Base-by-base conservation (phyloP, 108 stramenopile genomes). In the Nitzschia sp. region DNA sequence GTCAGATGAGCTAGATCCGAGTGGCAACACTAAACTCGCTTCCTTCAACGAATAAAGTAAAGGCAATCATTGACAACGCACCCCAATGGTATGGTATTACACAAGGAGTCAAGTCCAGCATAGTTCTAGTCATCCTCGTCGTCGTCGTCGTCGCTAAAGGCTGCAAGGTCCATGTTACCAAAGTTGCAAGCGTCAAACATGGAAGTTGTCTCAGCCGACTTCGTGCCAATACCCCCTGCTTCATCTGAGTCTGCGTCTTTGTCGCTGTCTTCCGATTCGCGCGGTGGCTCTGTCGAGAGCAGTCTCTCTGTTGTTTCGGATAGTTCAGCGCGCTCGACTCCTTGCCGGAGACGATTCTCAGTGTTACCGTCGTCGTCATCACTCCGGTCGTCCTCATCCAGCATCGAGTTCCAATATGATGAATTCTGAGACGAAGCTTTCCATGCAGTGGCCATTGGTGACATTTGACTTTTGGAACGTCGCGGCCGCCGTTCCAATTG, bases 331-430 rank as follows among this genome's bases (percentile, higher is more conserved):
- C n/a, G n/a, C n/a, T n/a, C n/a, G n/a, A n/a, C 38, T 41, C 38
- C 9, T 41, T 41, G 38, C 13, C 38, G 38, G 9, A 41, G 13
- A 9, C 9, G 38, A 9, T n/a, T n/a, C n/a, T n/a, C n/a, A n/a
- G n/a, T 41, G 38, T 16, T 11, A 17, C 28, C 38, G 48, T 68
- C 55, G 48, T 68, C 55, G 28, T 68, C 66, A 9, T 50, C 64
- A 38, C 31, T 41, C 50, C n/a, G 23, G 25, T 47, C 36, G 27
- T 36, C 45, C 17, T 63, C 26, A 32, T 46, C 41, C 5, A 44
- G 26, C 19, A 58, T 17, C 27, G 33, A 9, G 16, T 34, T 17
- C 56, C 56, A 58, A 9, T 17, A 31, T 4, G 56, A 34, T 3
- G 56, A 21, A 26, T 34, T 58, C 27, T 50, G 26, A 29, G 26